Base-by-base conservation (phyloP, 495 filamentous ascomycete species). In the Trichoderma gamsii region DNA sequence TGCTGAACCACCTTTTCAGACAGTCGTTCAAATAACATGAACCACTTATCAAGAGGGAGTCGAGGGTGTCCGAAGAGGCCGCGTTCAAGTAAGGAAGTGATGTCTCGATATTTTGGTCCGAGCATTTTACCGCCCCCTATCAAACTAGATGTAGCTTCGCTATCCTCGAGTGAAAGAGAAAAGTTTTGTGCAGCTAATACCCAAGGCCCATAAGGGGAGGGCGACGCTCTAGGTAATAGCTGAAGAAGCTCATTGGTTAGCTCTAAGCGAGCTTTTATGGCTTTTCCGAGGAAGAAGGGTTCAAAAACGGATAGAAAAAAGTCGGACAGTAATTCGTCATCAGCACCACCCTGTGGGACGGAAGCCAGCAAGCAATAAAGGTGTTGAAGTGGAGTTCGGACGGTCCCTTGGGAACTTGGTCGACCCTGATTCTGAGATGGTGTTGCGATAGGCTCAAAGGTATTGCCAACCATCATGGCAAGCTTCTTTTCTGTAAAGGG, bases 401-500 rank as follows among this genome's bases (percentile, higher is more conserved):
- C 61, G 13, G 76, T 70, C 0, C 72, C 74, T 1, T 78, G 72
- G 4, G 72, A 73, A 4, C 74, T 76, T 29, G 79, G 73, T 21
- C 80, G 84, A 32, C 27, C 12, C 25, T 61, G 56, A 18, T 61
- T 61, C 70, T 77, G 78, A 6, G 82, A 84, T 29, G 87, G 86
- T 6, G 86, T 88, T 4, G 80, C 74, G 8, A 76, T 71, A 0
- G 80, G 77, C 27, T 76, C 65, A 41, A 82, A 79, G n/a, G 73
- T 73, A 23, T 74, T 76, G 29, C 76, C 71, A 1, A 78, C 73
- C 13, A 78, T 77, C 64, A 80, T 75, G 1, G 74, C 86, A 43
- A 90, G 79, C 52, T 89, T 82, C 71, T 89, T 93, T 70, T 97
- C 92, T 0, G 89, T 90, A 73, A 97, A 96, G 2, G 89, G 84